Conservation (phyloP, 2,329 filamentous ascomycete genomes). For the Fonsecaea monophora region DNA sequence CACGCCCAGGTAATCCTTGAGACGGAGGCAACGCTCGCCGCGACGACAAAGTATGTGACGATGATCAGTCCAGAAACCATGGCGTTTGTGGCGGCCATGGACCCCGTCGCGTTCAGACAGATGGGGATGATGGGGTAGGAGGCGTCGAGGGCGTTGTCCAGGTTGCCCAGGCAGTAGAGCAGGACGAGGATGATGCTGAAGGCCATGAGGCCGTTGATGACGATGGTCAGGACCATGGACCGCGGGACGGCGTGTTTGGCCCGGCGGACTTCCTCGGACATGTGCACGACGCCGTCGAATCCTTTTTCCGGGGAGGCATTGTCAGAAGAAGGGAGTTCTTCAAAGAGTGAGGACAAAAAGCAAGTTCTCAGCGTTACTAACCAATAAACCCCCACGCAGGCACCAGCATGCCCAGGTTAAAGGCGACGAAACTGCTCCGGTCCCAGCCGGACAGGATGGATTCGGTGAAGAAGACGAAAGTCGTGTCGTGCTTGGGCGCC, state of each 20-base stretch:
- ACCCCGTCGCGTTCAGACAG: slow-evolving; percentile 50
- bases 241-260: slow-evolving; percentile 56
- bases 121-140: slow-evolving; percentile 54
- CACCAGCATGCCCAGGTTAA: slow-evolving; percentile 49
- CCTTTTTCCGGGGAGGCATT: slow-evolving; percentile 41
- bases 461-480: slow-evolving; percentile 45
- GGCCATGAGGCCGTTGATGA: slow-evolving; percentile 53
- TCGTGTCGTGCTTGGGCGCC: slow-evolving; percentile 44
- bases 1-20: slow-evolving; percentile 60
- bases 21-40: slow-evolving; percentile 55
- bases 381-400: slow-evolving; percentile 45
- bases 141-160: slow-evolving; percentile 45
- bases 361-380: slow-evolving; percentile 22
- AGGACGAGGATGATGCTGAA: slow-evolving; percentile 52
- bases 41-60: slow-evolving; percentile 49
- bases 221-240: slow-evolving; percentile 53
- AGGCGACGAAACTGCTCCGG: slow-evolving; percentile 45
- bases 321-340: background rate
- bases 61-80: slow-evolving; percentile 50
- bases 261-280: slow-evolving; percentile 55
- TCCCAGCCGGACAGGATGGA: slow-evolving; percentile 45
- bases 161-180: slow-evolving; percentile 53
- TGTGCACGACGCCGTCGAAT: slow-evolving; percentile 56
- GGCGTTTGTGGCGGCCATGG: slow-evolving; percentile 50
- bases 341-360: background rate